These are phyloP conservation scores for Mitragyna speciosa DNA, from an alignment of 257 asterid genomes.

Conservation along the genomic window DNA sequence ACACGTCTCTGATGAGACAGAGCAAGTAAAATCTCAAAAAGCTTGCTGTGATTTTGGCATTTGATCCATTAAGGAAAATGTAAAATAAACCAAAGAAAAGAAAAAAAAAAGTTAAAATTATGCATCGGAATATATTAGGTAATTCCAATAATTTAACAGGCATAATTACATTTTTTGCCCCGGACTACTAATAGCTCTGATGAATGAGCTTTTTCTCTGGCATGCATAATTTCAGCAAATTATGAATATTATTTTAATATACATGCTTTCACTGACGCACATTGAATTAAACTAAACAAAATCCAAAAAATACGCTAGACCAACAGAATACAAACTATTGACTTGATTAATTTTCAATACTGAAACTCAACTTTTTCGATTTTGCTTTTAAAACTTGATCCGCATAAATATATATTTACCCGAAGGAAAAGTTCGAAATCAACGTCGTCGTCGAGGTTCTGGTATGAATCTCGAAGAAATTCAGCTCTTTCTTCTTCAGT, in stretches of 20 bases:
- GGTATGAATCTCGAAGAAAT: constrained; percentile 63
- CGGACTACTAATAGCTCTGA: not conserved
- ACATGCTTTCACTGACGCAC: not conserved
- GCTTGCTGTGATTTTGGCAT: not conserved
- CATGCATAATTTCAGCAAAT: not conserved
- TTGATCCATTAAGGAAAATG: too few relatives aligned
- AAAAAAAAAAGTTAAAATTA: not conserved
- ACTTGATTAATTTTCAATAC: not conserved
- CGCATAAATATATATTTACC: constrained; percentile 37
- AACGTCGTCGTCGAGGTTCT: constrained; percentile 65
- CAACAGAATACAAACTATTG: not conserved
- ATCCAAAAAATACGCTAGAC: not conserved
- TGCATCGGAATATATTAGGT: not conserved
- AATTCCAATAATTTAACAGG: too few relatives aligned
- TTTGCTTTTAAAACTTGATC: too few relatives aligned
- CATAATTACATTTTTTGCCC: too few relatives aligned
- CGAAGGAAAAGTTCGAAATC: constrained; percentile 92
- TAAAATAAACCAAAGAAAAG: not conserved
- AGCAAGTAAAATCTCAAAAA: not conserved
- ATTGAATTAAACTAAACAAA: not conserved
- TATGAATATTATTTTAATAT: not conserved
- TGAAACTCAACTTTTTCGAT: not conserved
- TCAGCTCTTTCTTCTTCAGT: constrained; percentile 74
- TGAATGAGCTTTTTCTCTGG: not conserved
- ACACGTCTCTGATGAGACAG: constrained; percentile 17